These are phyloP conservation scores for Fusarium abutilonis DNA, from an alignment of 2,329 filamentous ascomycete species.

Conservation along the genomic window DNA sequence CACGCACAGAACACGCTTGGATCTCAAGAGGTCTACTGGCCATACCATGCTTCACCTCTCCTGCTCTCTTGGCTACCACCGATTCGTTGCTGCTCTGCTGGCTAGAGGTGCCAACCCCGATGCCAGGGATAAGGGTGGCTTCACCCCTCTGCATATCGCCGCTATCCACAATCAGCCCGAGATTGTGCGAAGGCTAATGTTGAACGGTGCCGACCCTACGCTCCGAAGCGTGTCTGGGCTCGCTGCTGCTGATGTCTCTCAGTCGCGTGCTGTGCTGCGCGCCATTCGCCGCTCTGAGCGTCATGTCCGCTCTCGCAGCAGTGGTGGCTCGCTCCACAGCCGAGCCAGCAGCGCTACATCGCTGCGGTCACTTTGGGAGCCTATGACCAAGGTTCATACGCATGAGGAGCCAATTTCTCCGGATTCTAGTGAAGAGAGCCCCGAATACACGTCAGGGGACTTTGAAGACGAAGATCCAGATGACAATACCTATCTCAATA, in stretches of 20 bases:
- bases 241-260: slow-evolving; percentile 75
- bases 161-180: slow-evolving; percentile 78
- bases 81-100: slow-evolving; percentile 80
- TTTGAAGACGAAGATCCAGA: slow-evolving; percentile 56
- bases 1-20: slow-evolving; percentile 72
- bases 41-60: slow-evolving; percentile 86
- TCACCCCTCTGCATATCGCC: slow-evolving; percentile 84
- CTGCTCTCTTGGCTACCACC: slow-evolving; percentile 76
- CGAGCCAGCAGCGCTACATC: slow-evolving; percentile 74
- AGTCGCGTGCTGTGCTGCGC: slow-evolving; percentile 70
- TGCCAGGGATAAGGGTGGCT: slow-evolving; percentile 79
- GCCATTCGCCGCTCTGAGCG: slow-evolving; percentile 70
- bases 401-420: slow-evolving; percentile 53
- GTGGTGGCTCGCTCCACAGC: slow-evolving; percentile 68
- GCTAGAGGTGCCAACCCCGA: slow-evolving; percentile 82
- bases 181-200: slow-evolving; percentile 78
- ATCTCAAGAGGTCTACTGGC: slow-evolving; percentile 71
- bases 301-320: slow-evolving; percentile 75
- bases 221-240: slow-evolving; percentile 76
- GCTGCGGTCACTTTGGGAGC: slow-evolving; percentile 73
- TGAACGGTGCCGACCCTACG: slow-evolving; percentile 76
- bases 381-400: slow-evolving; percentile 51
- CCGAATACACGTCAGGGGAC: slow-evolving; percentile 58
- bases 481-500: slow-evolving; percentile 50
- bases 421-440: slow-evolving; percentile 55